These are phyloP conservation scores for Ogataea ganodermae DNA, from an alignment of 805 yeast species.

Conservation along the genomic window DNA sequence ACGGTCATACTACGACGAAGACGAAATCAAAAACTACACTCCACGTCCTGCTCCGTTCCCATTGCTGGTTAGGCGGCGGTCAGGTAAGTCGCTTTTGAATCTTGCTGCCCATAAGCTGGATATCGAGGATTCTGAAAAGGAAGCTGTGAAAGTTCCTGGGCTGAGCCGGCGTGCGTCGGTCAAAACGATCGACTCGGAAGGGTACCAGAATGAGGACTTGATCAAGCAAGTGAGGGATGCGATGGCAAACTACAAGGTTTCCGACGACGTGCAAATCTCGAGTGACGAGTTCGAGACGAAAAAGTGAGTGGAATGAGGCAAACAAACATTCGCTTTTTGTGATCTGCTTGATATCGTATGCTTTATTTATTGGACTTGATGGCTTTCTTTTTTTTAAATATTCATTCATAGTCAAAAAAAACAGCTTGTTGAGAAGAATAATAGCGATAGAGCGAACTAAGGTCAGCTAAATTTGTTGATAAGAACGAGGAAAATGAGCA, in stretches of 20 bases:
- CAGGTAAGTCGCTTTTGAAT: conserved; percentile 72
- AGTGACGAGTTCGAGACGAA: conserved; percentile 55
- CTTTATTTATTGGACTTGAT: neutral
- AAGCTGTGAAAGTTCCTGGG: conserved; percentile 35
- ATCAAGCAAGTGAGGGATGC: conserved; percentile 45
- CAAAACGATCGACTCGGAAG: conserved; percentile 31
- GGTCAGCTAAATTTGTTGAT: conserved; percentile 73
- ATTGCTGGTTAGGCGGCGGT: conserved; percentile 58
- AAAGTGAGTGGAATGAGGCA: neutral
- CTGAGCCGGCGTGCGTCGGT: conserved; percentile 33
- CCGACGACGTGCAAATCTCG: conserved; percentile 45
- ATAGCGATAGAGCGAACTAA: neutral
- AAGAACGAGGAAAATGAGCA: conserved; percentile 79
- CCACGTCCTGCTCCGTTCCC: conserved; percentile 44
- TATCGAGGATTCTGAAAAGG: conserved; percentile 61
- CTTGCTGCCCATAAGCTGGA: conserved; percentile 69
- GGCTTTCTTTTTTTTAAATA: too few relatives aligned
- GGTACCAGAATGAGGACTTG: conserved; percentile 32
- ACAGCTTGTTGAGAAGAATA: neutral
- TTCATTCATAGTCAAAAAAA: too few relatives aligned
- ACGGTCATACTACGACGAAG: conserved; percentile 32
- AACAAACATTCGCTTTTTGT: neutral
- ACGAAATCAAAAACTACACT: conserved; percentile 43
- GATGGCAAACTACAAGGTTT: conserved; percentile 37
- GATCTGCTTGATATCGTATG: neutral